Percentiles rank a stretch among this genome's conserved stretches.
Conservation (phyloP, 1,139 yeast genomes). For the Blastobotrys apis region DNA sequence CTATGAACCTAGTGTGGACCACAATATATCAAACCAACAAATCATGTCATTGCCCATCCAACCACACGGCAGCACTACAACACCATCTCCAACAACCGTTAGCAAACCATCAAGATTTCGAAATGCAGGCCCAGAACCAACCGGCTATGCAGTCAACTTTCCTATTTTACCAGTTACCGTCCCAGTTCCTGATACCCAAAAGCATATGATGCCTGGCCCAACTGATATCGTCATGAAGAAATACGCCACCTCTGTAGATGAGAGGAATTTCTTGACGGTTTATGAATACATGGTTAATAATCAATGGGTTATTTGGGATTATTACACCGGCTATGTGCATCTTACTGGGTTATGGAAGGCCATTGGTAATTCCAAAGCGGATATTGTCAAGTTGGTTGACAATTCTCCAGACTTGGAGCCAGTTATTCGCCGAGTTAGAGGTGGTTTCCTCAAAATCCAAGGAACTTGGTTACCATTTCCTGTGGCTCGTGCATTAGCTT, state of each 20-base stretch:
- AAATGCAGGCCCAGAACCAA: slow-evolving; percentile 9
- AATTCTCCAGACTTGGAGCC: slow-evolving; percentile 67
- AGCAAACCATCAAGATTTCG: slow-evolving; percentile 8
- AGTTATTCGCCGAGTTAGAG: slow-evolving; percentile 72
- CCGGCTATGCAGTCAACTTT: slow-evolving; percentile 26
- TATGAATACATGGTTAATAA: slow-evolving; percentile 63
- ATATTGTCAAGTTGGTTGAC: slow-evolving; percentile 69
- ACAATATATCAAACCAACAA: too few species aligned
- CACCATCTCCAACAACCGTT: not conserved
- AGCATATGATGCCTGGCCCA: slow-evolving; percentile 30
- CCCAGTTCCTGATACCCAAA: slow-evolving; percentile 23
- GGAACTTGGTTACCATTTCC: slow-evolving; percentile 90
- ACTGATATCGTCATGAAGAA: slow-evolving; percentile 48
- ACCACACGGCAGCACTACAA: not conserved
- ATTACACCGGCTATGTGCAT: slow-evolving; percentile 82
- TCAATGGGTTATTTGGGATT: slow-evolving; percentile 82
- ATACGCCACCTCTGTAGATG: slow-evolving; percentile 72
- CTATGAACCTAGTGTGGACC: too few species aligned
- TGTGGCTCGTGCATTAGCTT: slow-evolving; percentile 64
- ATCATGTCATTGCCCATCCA: not conserved
- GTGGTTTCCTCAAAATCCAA: slow-evolving; percentile 89
- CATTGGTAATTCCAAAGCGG: slow-evolving; percentile 65
- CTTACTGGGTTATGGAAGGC: slow-evolving; percentile 92
- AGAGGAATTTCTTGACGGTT: slow-evolving; percentile 64
- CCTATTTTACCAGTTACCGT: slow-evolving; percentile 27